These are phyloP conservation scores for Vaccinium macrocarpon DNA, from an alignment of 148 eudicot species.

Conservation along the genomic window DNA sequence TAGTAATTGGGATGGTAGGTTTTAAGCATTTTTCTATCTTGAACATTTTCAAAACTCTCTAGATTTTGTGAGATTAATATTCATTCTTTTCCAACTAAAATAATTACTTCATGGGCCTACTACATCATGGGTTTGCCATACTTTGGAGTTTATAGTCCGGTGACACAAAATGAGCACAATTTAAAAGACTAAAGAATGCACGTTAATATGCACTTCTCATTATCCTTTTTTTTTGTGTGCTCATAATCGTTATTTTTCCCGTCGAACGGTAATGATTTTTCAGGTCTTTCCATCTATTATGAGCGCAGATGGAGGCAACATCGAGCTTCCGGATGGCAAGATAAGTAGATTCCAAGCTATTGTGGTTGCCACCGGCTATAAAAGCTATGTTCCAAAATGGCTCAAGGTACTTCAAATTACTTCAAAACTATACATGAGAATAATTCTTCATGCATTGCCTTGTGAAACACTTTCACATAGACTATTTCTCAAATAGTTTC, in stretches of 20 bases:
- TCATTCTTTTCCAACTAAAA: neutral
- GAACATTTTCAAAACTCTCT: neutral
- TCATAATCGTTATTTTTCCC: no score
- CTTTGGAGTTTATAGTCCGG: neutral
- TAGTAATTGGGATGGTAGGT: no score
- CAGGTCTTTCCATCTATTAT: constrained; percentile 31
- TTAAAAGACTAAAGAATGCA: no score
- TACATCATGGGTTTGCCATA: neutral
- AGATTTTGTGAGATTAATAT: neutral
- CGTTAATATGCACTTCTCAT: no score
- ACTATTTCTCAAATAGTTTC: no score
- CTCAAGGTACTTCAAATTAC: constrained; percentile 28
- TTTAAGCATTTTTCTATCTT: neutral
- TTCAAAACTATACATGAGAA: no score
- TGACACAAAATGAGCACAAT: no score
- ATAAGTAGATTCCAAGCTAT: constrained; percentile 30
- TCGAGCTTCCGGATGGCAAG: constrained; percentile 25
- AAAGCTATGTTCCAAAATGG: constrained; percentile 37
- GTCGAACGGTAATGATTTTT: neutral
- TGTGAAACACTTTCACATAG: no score
- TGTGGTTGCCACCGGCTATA: constrained; percentile 43
- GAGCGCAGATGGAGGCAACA: constrained; percentile 11
- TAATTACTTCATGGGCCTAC: neutral
- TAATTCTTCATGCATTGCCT: no score
- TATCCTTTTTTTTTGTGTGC: no score